A percentile compares a stretch with the other conserved stretches of the same genome.
Conservation (phyloP, 345 rosid genomes). For the sweet orange (Citrus sinensis) region DVS_A1.0 CM039169.1:104001-104500, state of each 20-base stretch:
- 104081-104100: conserved; percentile 76
- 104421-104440: background rate
- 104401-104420: background rate
- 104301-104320: background rate
- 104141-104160: background rate
- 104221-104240: conserved; percentile 98
- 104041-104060: conserved; percentile 75
- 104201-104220: conserved; percentile 93
- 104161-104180: background rate
- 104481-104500: conserved; percentile 50
- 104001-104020: background rate
- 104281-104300: conserved; percentile 76
- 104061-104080: conserved; percentile 90
- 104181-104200: conserved; percentile 60
- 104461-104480: conserved; percentile 53
- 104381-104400: background rate
- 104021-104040: background rate
- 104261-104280: conserved; percentile 73
- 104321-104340: background rate
- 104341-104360: background rate
- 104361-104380: background rate
- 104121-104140: background rate
- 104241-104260: conserved; percentile 82
- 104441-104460: conserved; percentile 8
- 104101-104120: conserved; percentile 46